Evolutionary conservation across 2,329 filamentous ascomycete genomes (phyloP).

Genomic region (Geosmithia putterillii): DNA sequence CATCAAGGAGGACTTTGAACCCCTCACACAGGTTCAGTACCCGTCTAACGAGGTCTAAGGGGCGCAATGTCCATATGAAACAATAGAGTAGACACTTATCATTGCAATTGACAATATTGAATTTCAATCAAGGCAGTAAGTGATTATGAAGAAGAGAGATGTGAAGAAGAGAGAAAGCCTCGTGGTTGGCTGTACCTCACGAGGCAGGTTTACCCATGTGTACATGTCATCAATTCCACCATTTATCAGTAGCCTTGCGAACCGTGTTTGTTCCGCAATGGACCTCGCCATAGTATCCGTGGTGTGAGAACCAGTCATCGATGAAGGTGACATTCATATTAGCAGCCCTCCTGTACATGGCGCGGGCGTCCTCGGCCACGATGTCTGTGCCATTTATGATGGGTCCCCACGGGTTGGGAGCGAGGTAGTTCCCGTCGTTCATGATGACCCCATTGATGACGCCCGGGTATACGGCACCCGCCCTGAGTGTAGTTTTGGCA

Average conservation of each 20-base stretch:
- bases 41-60: too few species aligned
- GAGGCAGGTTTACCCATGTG: too few species aligned
- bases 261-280: constrained; percentile 11
- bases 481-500: too few species aligned
- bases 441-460: constrained; percentile 11
- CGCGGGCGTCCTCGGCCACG: constrained; percentile 7
- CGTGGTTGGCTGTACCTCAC: too few species aligned
- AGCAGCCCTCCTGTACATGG: constrained; percentile 9
- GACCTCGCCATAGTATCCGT: constrained; percentile 10
- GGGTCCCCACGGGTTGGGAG: constrained; percentile 13
- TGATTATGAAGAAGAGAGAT: too few species aligned
- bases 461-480: constrained; percentile 4
- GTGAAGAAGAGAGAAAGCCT: too few species aligned
- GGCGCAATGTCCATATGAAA: too few species aligned
- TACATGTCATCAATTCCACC: constrained; percentile 9
- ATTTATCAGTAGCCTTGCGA: constrained; percentile 3
- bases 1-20: constrained; percentile 2
- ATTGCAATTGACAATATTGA: too few species aligned
- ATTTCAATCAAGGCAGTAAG: too few species aligned
- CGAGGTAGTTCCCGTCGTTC: constrained; percentile 5
- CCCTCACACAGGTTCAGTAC: too few species aligned
- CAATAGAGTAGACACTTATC: too few species aligned
- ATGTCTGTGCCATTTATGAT: constrained; percentile 13
- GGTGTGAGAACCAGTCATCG: constrained; percentile 16
- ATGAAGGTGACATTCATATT: constrained; percentile 11